Evolutionary conservation across 1,284 basidiomycete genomes (phyloP).

Genomic region (Malassezia cuniculi): DNA sequence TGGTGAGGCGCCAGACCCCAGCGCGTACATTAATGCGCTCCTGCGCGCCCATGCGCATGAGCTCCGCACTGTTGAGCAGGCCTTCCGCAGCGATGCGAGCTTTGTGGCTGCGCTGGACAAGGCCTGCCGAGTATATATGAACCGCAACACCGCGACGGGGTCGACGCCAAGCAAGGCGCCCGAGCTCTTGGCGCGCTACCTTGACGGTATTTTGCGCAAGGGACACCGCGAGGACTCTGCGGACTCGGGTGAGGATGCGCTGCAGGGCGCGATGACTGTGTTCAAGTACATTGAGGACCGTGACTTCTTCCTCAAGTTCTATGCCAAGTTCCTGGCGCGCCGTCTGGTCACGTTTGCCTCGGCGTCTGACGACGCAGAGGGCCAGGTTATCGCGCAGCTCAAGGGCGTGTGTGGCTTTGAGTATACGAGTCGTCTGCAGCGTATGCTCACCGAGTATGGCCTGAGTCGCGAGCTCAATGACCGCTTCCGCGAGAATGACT

Average conservation of each 20-base stretch:
- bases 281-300: slow-evolving; percentile 99
- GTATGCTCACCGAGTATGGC: slow-evolving; percentile 98
- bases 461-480: slow-evolving; percentile 91
- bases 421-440: slow-evolving; percentile 91
- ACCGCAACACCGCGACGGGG: slow-evolving; percentile 65
- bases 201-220: slow-evolving; percentile 80
- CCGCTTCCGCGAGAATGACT: slow-evolving; percentile 74
- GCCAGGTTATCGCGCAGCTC: slow-evolving; percentile 95
- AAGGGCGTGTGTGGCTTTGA: slow-evolving; percentile 98
- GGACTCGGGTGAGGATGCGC: slow-evolving; percentile 70
- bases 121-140: slow-evolving; percentile 91
- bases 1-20: slow-evolving; percentile 54
- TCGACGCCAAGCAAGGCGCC: slow-evolving; percentile 57
- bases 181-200: slow-evolving; percentile 84
- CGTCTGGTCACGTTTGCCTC: slow-evolving; percentile 84
- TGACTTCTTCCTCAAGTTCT: slow-evolving; percentile 99
- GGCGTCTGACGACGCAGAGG: slow-evolving; percentile 90
- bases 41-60: slow-evolving; percentile 85
- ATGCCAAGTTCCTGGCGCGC: slow-evolving; percentile 88
- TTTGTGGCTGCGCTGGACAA: slow-evolving; percentile 85
- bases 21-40: slow-evolving; percentile 84
- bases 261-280: slow-evolving; percentile 87
- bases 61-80: slow-evolving; percentile 72
- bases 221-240: slow-evolving; percentile 86
- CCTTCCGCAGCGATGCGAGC: slow-evolving; percentile 84